A percentile compares a stretch with the other conserved stretches of the same genome.
Conservation (phyloP, 1,284 basidiomycete genomes). For the Inonotus hispidus region DNA sequence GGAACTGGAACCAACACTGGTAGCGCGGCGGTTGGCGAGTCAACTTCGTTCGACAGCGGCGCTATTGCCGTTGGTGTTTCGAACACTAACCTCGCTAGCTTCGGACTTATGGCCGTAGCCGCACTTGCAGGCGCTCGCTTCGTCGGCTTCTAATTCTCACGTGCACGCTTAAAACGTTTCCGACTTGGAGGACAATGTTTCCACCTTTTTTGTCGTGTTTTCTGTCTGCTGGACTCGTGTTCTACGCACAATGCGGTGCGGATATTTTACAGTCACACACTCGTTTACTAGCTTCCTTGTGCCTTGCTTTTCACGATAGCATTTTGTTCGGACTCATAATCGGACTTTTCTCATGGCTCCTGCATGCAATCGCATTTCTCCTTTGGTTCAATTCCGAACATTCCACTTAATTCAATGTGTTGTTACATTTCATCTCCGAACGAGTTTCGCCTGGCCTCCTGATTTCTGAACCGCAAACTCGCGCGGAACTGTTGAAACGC, state of each 20-base stretch:
- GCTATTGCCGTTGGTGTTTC: constrained; percentile 30
- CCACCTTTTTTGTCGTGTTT: not conserved
- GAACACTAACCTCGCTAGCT: constrained; percentile 23
- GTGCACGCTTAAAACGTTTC: not conserved
- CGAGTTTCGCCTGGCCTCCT: too few species aligned
- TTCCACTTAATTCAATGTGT: too few species aligned
- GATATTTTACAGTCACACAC: too few species aligned
- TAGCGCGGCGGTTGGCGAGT: constrained; percentile 22
- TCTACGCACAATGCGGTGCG: not conserved
- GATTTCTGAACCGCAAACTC: too few species aligned
- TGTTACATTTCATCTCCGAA: too few species aligned
- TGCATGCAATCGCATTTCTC: too few species aligned
- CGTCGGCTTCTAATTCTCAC: constrained; percentile 10
- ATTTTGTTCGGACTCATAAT: too few species aligned
- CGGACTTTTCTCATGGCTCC: too few species aligned
- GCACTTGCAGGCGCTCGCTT: constrained; percentile 14
- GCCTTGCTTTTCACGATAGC: too few species aligned
- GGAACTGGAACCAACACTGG: constrained; percentile 19
- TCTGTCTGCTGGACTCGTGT: not conserved
- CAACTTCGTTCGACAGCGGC: constrained; percentile 23
- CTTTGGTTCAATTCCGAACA: too few species aligned
- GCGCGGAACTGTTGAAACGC: too few species aligned
- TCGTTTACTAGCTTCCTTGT: too few species aligned
- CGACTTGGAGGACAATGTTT: not conserved
- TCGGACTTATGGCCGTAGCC: constrained; percentile 25